phyloP scores from a whole-genome alignment of 768 basidiomycete genomes.

The Cyclocybe aegerita region DNA sequence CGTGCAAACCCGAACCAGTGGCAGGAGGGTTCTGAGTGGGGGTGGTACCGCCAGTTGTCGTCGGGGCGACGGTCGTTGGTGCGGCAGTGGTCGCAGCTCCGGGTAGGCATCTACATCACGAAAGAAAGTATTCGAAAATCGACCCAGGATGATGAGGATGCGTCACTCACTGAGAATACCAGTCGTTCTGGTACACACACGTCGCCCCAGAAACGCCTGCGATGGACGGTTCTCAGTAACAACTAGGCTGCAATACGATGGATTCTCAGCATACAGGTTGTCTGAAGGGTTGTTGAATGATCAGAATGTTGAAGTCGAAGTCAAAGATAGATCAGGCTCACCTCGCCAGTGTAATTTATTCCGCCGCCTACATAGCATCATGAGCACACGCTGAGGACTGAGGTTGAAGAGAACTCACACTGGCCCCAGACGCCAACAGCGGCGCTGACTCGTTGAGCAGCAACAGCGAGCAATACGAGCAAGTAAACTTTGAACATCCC shows the following conservation, averaged over 20 bases:
- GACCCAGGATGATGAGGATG: no score
- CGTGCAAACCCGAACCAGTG: constrained; percentile 15
- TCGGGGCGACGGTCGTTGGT: background rate
- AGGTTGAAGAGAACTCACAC: constrained; percentile 23
- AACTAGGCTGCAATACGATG: no score
- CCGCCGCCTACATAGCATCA: constrained; percentile 22
- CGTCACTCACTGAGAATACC: constrained; percentile 21
- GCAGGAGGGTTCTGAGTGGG: no score
- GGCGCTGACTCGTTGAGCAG: constrained; percentile 17
- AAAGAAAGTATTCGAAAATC: no score
- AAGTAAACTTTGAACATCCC: constrained; percentile 24
- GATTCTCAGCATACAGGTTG: constrained; percentile 17
- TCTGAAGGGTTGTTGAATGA: constrained; percentile 8
- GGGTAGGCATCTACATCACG: constrained; percentile 17
- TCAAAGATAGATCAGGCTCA: constrained; percentile 9
- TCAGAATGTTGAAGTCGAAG: background rate
- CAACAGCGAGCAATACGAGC: constrained; percentile 22
- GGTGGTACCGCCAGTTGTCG: constrained; percentile 5
- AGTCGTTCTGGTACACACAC: constrained; percentile 29
- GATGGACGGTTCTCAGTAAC: background rate
- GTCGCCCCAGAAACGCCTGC: constrained; percentile 30
- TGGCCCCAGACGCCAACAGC: constrained; percentile 33
- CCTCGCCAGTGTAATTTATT: constrained; percentile 31
- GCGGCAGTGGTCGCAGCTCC: constrained; percentile 5
- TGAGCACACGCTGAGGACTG: background rate